Evolutionary conservation across 2,329 filamentous ascomycete species (phyloP).

Genomic region (Cordyceps farinosa): DNA sequence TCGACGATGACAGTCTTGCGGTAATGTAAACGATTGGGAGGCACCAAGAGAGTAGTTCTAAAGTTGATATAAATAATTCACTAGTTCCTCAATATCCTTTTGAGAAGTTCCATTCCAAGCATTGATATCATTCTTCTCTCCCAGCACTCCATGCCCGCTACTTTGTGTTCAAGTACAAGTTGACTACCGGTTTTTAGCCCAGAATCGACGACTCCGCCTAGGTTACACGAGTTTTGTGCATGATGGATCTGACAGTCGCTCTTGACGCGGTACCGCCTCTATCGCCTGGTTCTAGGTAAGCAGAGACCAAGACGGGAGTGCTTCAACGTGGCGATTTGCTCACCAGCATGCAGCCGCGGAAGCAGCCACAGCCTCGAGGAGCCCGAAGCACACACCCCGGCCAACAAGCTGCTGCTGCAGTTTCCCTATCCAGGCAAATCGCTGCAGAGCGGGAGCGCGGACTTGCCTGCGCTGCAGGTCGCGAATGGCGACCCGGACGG

Average conservation of each 20-base stretch:
- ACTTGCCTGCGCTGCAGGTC: conserved; percentile 22
- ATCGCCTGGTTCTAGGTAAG: conserved; percentile 15
- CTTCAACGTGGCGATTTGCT: neutral
- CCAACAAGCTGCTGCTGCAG: neutral
- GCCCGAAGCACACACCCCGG: neutral
- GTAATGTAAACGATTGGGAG: neutral
- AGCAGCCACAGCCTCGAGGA: conserved; percentile 12
- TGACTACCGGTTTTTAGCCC: neutral
- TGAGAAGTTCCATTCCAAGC: neutral
- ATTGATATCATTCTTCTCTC: neutral
- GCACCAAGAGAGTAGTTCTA: neutral
- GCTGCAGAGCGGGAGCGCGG: neutral
- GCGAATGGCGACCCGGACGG: conserved; percentile 25
- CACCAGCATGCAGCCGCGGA: neutral
- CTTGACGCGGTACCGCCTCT: conserved; percentile 15
- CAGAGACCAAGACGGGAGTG: neutral
- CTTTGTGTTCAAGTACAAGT: neutral
- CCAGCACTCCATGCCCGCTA: too few relatives aligned
- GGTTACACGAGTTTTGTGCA: neutral
- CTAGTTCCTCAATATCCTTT: neutral
- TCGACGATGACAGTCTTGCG: neutral
- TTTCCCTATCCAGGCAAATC: neutral
- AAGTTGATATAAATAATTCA: neutral
- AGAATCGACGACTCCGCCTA: neutral
- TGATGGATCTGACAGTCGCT: conserved; percentile 12